phyloP scores from a whole-genome alignment of 2,329 filamentous ascomycete genomes.

The Stachybotrys echinatus region DNA sequence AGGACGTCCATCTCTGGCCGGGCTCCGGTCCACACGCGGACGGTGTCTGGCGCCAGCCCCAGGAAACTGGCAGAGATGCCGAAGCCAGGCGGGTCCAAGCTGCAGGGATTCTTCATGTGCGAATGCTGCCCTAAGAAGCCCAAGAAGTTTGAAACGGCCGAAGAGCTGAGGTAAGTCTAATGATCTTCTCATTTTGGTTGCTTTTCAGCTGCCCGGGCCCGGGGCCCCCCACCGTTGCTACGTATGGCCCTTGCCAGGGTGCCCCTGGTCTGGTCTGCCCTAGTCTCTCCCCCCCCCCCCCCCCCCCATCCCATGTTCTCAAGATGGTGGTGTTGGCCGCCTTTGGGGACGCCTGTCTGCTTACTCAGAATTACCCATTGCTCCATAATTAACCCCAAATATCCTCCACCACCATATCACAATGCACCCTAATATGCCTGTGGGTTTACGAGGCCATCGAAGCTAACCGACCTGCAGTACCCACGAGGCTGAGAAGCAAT shows the following conservation, averaged over 20 bases:
- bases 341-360: background rate
- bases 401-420: too few relatives aligned
- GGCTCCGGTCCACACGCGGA: constrained; percentile 34
- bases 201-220: background rate
- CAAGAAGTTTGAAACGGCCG: constrained; percentile 83
- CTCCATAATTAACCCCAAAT: background rate
- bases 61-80: constrained; percentile 47
- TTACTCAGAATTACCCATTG: background rate
- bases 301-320: too few relatives aligned
- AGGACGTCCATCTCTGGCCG: constrained; percentile 37
- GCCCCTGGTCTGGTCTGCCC: background rate
- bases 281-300: too few relatives aligned
- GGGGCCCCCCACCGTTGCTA: background rate
- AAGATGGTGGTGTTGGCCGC: too few relatives aligned
- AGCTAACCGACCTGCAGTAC: constrained; percentile 46
- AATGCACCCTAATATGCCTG: too few relatives aligned
- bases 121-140: constrained; percentile 97
- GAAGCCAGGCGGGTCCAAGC: constrained; percentile 40
- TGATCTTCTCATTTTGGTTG: background rate
- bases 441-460: too few relatives aligned
- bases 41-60: constrained; percentile 42
- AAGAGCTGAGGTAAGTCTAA: constrained; percentile 70
- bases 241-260: background rate
- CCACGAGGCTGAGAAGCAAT: constrained; percentile 94
- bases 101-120: constrained; percentile 62